Evolutionary conservation across 768 basidiomycete genomes (phyloP), one percentile per base, ranked within the genome.

Genomic region (Leucocoprinus sp.): DNA sequence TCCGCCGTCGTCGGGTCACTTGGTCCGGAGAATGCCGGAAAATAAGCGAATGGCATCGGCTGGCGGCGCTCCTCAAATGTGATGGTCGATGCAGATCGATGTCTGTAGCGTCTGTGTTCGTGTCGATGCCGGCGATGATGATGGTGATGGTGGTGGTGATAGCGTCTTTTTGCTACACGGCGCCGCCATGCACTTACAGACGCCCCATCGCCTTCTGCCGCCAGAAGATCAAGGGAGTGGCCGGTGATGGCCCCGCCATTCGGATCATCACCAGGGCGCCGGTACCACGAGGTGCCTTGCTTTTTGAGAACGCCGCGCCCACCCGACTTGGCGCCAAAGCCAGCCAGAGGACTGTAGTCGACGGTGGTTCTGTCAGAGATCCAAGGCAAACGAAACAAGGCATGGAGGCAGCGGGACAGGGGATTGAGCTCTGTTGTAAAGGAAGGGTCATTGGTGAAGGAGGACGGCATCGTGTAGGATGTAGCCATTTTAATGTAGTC

Each of bases 51-150:
- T 11, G 45, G 45, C 12, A 37, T 36, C 21, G 45, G 45, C 38
- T 47, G 45, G 3, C 40, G 38, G 22, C 40, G 40, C 18, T 47
- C 45, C 9, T 47, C 45, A 27, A 47, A 47, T 18, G 45, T 47
- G 22, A 47, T 47, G 21, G 45, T 47, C 19, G 45, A 47, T 23
- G 37, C 40, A 5, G 45, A 47, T 2, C 45, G 29, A 27, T 38
- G 38, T n/a, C 38, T 19, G 31, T 41, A 47, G 5, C 33, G 45
- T 27, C 45, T 29, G 27, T 34, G 21, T 17, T 40, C 29, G 7
- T 35, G 37, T 18, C 45, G 21, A 35, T 41, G 29, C 18, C 45
- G 8, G 27, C 12, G 27, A 28, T 28, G 27, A 12, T 28, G 27
- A 28, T 12, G 27, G 27, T 28, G 27, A 28, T 12, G 27, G 27